These are phyloP conservation scores for Sclerotiophoma versabilis DNA, from an alignment of 2,329 filamentous ascomycete species.

Conservation along the genomic window DNA sequence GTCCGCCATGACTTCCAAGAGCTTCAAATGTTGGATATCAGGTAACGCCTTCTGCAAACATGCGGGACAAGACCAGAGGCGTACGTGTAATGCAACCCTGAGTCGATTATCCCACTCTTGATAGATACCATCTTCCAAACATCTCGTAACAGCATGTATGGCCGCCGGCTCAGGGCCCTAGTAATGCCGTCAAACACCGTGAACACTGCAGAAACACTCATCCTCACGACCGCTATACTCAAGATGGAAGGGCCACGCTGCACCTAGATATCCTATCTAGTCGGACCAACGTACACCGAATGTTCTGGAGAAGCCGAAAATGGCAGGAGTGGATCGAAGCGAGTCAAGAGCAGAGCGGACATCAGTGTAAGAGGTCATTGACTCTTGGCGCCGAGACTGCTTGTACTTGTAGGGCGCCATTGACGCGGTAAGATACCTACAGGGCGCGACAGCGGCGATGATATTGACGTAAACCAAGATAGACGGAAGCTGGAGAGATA, in stretches of 20 bases:
- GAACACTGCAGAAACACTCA: slow-evolving; percentile 1
- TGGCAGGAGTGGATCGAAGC: slow-evolving; percentile 15
- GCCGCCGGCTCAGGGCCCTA: slow-evolving; percentile 12
- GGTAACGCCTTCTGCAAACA: slow-evolving; percentile 3
- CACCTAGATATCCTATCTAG: slow-evolving; percentile 15
- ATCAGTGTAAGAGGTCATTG: slow-evolving; percentile 12
- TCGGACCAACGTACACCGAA: slow-evolving; percentile 9
- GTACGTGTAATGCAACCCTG: slow-evolving; percentile 2
- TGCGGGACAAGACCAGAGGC: slow-evolving; percentile 5
- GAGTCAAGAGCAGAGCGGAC: slow-evolving; percentile 12
- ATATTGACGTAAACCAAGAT: slow-evolving; percentile 34
- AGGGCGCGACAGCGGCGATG: slow-evolving; percentile 4
- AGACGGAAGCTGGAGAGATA: slow-evolving; percentile 11
- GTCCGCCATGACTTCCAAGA: slow-evolving; percentile 31
- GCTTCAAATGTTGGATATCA: neutral
- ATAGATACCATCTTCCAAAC: slow-evolving; percentile 11
- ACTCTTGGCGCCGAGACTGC: slow-evolving; percentile 34
- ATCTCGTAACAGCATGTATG: slow-evolving; percentile 21
- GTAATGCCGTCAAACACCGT: neutral
- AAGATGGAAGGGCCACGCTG: slow-evolving; percentile 8
- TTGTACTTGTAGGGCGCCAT: slow-evolving; percentile 15
- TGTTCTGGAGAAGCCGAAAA: slow-evolving; percentile 7
- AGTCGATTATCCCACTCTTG: slow-evolving; percentile 2
- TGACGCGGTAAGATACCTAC: slow-evolving; percentile 19
- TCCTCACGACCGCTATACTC: slow-evolving; percentile 6